Conservation (phyloP, 2,329 filamentous ascomycete species). For the Penicillium sp. region DNA sequence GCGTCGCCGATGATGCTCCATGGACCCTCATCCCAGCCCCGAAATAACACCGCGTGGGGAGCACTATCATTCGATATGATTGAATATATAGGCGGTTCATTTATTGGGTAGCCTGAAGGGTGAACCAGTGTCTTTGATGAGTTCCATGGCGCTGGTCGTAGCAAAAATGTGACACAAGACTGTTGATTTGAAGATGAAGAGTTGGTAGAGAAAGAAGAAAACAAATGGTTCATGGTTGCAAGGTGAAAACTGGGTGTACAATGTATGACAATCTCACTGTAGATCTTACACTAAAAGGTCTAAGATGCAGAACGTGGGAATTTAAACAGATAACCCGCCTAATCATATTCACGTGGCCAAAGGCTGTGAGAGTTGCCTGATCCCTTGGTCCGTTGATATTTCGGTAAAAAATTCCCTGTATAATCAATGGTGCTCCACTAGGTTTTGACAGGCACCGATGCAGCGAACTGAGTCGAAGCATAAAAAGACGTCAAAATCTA, state of each 20-base stretch:
- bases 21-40: not conserved
- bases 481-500: not conserved
- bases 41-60: not conserved
- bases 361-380: no score
- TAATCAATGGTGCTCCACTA: no score
- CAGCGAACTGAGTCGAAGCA: not conserved
- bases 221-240: not conserved
- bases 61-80: not conserved
- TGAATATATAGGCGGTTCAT: constrained; percentile 1
- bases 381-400: no score
- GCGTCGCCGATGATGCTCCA: constrained; percentile 1
- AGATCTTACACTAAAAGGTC: no score
- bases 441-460: not conserved
- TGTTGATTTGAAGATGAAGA: not conserved
- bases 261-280: no score
- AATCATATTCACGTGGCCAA: no score
- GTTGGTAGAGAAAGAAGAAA: not conserved
- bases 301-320: no score
- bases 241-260: no score
- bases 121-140: not conserved
- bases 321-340: no score
- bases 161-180: not conserved
- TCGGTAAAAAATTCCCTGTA: no score
- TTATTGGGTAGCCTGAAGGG: not conserved
- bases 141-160: constrained; percentile 1